Evolutionary conservation across 2,329 filamentous ascomycete genomes (phyloP).

Genomic region (Stachybotrys chartarum): DNA sequence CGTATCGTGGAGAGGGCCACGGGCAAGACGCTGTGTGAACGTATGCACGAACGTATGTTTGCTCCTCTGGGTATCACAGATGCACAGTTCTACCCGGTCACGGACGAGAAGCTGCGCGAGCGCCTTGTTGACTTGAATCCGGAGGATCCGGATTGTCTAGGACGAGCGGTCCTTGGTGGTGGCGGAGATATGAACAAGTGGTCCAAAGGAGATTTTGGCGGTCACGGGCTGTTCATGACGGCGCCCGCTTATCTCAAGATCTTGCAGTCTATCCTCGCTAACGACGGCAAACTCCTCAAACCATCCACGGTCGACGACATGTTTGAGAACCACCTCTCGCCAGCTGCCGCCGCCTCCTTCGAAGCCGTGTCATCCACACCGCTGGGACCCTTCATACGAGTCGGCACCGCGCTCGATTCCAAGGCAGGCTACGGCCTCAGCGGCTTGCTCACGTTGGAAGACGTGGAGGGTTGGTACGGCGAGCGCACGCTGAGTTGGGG

Average conservation of each 20-base stretch:
- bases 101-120: constrained; percentile 23
- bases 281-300: constrained; percentile 41
- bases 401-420: constrained; percentile 20
- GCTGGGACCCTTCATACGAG: constrained; percentile 25
- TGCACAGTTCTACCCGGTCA: constrained; percentile 30
- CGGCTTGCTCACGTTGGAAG: constrained; percentile 31
- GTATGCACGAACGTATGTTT: constrained; percentile 36
- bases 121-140: constrained; percentile 30
- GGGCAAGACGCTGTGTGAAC: constrained; percentile 31
- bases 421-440: constrained; percentile 32
- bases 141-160: constrained; percentile 25
- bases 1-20: constrained; percentile 41
- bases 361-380: constrained; percentile 21
- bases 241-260: constrained; percentile 34
- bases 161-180: constrained; percentile 25
- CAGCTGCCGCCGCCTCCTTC: constrained; percentile 16
- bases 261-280: constrained; percentile 35
- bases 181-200: constrained; percentile 22
- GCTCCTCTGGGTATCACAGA: constrained; percentile 32
- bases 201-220: constrained; percentile 32
- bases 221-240: constrained; percentile 32
- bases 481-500: constrained; percentile 36
- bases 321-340: constrained; percentile 38
- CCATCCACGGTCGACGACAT: constrained; percentile 32
- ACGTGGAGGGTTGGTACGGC: constrained; percentile 35